Conservation (phyloP, 345 rosid genomes). For the Combretum micranthum region DNA sequence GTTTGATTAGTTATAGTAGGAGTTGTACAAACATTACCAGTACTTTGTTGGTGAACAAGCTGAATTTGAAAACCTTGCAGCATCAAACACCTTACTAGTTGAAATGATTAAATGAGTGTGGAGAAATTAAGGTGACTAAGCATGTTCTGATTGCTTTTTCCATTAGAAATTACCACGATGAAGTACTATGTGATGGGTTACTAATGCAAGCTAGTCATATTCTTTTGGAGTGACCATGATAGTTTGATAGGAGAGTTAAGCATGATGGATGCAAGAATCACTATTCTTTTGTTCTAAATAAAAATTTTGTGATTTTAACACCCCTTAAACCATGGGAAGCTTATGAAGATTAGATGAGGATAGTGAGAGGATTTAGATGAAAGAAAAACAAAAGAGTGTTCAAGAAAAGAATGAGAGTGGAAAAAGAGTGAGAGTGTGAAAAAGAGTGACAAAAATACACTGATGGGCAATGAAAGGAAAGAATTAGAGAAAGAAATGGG, state of each 20-base stretch:
- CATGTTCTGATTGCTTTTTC: not conserved
- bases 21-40: not conserved
- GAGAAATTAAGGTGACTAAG: not conserved
- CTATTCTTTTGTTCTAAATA: no score
- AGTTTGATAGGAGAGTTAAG: not conserved
- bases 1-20: not conserved
- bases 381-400: no score
- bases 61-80: not conserved
- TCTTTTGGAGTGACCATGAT: not conserved
- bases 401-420: no score
- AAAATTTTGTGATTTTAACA: no score
- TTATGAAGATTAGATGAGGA: no score
- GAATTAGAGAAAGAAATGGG: no score
- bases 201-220: not conserved
- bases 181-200: not conserved
- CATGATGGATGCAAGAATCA: no score
- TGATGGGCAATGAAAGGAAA: no score
- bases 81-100: slow-evolving; percentile 6
- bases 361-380: no score
- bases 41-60: not conserved
- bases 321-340: no score
- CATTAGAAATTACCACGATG: not conserved
- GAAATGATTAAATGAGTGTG: not conserved
- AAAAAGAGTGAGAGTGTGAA: no score
- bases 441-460: no score